A percentile compares a stretch with the other conserved stretches of the same genome.
Evolutionary conservation across 768 basidiomycete species (phyloP).

Genomic region (Tricholoma bakamatsutake): DNA sequence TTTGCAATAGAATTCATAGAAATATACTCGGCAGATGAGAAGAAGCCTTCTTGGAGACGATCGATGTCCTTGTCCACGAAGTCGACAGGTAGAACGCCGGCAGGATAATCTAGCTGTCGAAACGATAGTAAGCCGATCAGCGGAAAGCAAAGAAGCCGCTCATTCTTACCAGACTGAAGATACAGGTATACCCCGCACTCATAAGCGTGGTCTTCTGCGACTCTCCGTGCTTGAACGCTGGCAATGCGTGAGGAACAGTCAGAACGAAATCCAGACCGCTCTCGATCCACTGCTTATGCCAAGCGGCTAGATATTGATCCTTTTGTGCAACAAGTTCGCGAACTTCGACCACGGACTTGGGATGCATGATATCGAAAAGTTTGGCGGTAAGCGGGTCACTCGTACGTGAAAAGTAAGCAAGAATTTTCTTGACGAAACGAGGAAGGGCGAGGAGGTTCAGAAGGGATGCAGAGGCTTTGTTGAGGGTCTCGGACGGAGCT

Average conservation of each 20-base stretch:
- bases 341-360: constrained; percentile 47
- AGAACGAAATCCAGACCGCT: constrained; percentile 57
- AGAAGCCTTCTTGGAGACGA: constrained; percentile 28
- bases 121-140: constrained; percentile 2
- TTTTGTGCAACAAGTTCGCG: constrained; percentile 41
- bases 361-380: constrained; percentile 33
- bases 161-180: constrained; percentile 55
- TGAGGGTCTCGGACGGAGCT: constrained; percentile 29
- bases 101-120: constrained; percentile 45
- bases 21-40: constrained; percentile 24
- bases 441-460: constrained; percentile 32
- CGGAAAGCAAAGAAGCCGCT: not conserved
- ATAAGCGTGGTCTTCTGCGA: constrained; percentile 48
- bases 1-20: constrained; percentile 29
- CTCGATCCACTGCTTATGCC: constrained; percentile 41
- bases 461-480: constrained; percentile 23
- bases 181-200: constrained; percentile 56
- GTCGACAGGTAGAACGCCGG: constrained; percentile 57
- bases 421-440: constrained; percentile 34
- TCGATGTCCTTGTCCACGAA: constrained; percentile 37
- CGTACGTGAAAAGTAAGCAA: constrained; percentile 34
- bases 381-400: constrained; percentile 32
- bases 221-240: constrained; percentile 49
- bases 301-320: constrained; percentile 37
- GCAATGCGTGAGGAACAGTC: constrained; percentile 56